Evolutionary conservation across 345 rosid species (phyloP), one percentile per base, ranked within the genome.

Genomic region (Toxicodendron radicans): DNA sequence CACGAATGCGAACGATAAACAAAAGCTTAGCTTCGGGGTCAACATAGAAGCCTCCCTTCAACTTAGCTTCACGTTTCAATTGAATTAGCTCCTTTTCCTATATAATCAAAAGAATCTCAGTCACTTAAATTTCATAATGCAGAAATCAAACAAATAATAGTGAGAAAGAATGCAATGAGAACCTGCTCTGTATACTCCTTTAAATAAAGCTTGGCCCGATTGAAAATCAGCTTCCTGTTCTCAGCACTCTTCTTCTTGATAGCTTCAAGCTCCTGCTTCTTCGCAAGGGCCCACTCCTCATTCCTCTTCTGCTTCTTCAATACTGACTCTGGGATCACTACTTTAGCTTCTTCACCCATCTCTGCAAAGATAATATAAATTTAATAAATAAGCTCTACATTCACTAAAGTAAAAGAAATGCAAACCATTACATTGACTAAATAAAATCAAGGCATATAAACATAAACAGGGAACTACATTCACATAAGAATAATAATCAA

Each of bases 21-120:
- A 91, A 45, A 38, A 91, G 83, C 71, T 91, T 89, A 5, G 94
- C 91, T 66, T 91, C 94, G 0, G 97, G 94, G 45, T 85, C 86
- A 21, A 89, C 97, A 78, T 89, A 91, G 64, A 91, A 91, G 0
- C 92, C 97, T 23, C 97, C 91, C 70, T 85, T 88, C 78, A 91
- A 66, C 71, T 88, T 89, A 0, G 97, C 97, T 72, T 91, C 97
- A 3, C 92, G 85, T 82, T 88, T 89, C 78, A 91, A 68, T 62
- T 53, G 73, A 58, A 88, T 88, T 46, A 91, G 51, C 78, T 86
- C 85, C 63, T 60, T 87, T 8, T 86, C 90, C 95, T 88, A 72
- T 46, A 76, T 5, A 33, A 62, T 32, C 10, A 74, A 32, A 35
- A 5, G 33, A 46, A 59, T 3, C 17, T 69, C 10, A 48, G 8